These are phyloP conservation scores for Hypoxylon sp. DNA, from an alignment of 2,329 filamentous ascomycete species.

Conservation along the genomic window DNA sequence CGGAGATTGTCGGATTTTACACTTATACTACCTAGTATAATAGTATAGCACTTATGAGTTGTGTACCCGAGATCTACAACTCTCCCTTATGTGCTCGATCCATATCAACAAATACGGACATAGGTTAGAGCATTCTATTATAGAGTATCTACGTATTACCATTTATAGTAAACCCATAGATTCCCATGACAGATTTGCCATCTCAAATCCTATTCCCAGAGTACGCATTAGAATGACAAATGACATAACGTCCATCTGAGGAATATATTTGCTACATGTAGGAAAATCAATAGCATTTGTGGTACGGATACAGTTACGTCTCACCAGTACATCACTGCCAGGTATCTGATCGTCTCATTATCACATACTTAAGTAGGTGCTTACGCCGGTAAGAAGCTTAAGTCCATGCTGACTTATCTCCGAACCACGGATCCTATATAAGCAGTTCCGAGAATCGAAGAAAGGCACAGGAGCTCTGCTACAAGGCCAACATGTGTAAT, in stretches of 20 bases:
- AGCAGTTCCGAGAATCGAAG: neutral
- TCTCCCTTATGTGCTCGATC: too few relatives aligned
- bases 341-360: neutral
- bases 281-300: neutral
- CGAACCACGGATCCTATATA: neutral
- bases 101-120: neutral
- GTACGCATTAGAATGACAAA: neutral
- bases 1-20: slow-evolving; percentile 7
- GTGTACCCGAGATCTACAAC: too few relatives aligned
- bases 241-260: neutral
- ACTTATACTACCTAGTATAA: neutral
- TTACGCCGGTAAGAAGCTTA: neutral
- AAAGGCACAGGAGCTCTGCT: neutral
- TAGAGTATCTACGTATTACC: neutral
- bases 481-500: neutral
- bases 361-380: neutral
- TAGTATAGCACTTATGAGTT: neutral
- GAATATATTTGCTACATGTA: neutral
- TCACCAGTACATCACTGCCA: neutral
- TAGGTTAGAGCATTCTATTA: neutral
- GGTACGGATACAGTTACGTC: neutral
- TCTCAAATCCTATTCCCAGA: neutral
- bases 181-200: neutral
- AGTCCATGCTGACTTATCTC: slow-evolving; percentile 10
- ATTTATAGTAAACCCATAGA: neutral